These are phyloP conservation scores for Leccinum fibrillosum DNA, from an alignment of 768 basidiomycete genomes.

Conservation along the genomic window DNA sequence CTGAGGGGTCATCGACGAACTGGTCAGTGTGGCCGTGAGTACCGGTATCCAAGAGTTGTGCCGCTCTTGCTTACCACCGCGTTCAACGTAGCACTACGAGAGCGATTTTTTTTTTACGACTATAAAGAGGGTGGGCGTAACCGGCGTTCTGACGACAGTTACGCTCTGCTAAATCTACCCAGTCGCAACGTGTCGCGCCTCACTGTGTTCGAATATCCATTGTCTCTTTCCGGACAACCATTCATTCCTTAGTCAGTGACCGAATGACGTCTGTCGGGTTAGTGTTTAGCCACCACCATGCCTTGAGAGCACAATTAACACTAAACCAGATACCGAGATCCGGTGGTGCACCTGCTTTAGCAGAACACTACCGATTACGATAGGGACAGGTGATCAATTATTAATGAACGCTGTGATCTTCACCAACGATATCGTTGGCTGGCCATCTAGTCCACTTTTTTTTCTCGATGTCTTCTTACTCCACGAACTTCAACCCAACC, in stretches of 20 bases:
- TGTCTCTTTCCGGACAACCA: neutral
- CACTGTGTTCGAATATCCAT: neutral
- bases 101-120: neutral
- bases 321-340: neutral
- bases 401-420: neutral
- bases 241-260: neutral
- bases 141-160: neutral
- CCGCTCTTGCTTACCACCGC: neutral
- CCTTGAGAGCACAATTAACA: neutral
- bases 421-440: too few relatives aligned
- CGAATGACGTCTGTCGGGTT: neutral
- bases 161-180: neutral
- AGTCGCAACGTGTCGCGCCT: neutral
- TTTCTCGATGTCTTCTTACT: too few relatives aligned
- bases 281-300: neutral
- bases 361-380: too few relatives aligned
- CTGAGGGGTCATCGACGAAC: neutral
- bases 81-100: neutral
- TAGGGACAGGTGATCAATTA: neutral
- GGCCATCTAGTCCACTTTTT: too few relatives aligned
- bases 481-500: neutral
- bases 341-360: neutral
- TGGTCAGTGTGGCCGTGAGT: neutral
- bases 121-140: neutral
- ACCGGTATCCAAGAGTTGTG: neutral